phyloP scores from a whole-genome alignment of 306 rosid genomes.

The Vachellia pachyceras region DNA sequence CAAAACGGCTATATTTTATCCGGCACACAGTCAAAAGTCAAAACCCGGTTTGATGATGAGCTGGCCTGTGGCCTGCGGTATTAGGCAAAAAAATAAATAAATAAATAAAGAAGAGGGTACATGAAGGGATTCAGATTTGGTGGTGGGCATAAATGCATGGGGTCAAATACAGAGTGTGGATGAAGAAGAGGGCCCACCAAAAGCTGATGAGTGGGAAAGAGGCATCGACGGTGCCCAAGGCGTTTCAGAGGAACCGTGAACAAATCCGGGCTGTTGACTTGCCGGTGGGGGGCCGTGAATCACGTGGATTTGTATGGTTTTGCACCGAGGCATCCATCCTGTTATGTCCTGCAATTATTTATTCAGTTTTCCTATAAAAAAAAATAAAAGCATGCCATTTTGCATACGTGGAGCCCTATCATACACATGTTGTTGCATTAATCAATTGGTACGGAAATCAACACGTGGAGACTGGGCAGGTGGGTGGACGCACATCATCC shows the following conservation, averaged over 20 bases:
- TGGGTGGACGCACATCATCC: neutral
- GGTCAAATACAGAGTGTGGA: neutral
- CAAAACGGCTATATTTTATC: too few species aligned
- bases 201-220: neutral
- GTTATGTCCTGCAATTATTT: neutral
- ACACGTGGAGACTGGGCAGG: neutral
- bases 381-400: neutral
- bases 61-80: too few species aligned
- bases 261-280: slow-evolving; percentile 31
- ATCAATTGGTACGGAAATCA: neutral
- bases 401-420: neutral
- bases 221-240: slow-evolving; percentile 30
- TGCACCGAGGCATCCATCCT: neutral
- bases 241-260: neutral
- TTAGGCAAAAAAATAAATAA: too few species aligned
- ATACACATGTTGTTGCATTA: neutral
- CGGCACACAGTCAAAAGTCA: too few species aligned
- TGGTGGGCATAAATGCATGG: neutral
- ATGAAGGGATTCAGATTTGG: neutral
- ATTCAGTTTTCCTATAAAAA: neutral
- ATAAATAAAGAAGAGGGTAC: neutral
- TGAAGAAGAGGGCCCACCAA: neutral
- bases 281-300: slow-evolving; percentile 5
- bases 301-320: slow-evolving; percentile 12
- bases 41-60: too few species aligned